A percentile compares a stretch with the other conserved stretches of the same genome.
phyloP scores from a whole-genome alignment of 192 early-diverging fungal genomes.

The Ambispora gerdemannii region DNA sequence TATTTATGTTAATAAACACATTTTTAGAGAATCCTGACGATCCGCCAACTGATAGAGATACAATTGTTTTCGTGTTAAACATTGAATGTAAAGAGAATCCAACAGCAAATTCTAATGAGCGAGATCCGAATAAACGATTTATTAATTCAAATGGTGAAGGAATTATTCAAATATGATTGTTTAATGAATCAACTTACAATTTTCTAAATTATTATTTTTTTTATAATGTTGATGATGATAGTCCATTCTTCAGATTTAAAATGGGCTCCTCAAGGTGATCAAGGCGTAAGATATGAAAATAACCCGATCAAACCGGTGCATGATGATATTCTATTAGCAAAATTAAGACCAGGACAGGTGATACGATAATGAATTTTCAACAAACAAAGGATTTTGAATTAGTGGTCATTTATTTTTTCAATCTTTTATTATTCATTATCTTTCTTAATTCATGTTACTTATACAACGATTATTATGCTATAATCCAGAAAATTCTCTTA shows the following conservation, averaged over 20 bases:
- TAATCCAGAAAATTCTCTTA: conserved; percentile 64
- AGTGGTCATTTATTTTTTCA: neutral
- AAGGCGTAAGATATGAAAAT: conserved; percentile 65
- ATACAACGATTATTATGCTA: too few species aligned
- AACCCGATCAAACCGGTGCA: conserved; percentile 74
- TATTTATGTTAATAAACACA: neutral
- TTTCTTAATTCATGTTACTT: neutral
- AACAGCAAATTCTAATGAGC: conserved; percentile 56
- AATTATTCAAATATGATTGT: neutral
- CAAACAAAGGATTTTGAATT: neutral
- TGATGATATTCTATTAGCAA: conserved; percentile 90
- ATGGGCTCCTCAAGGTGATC: conserved; percentile 93
- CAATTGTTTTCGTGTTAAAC: conserved; percentile 84
- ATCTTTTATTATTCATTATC: neutral
- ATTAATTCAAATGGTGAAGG: conserved; percentile 62
- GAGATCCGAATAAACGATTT: conserved; percentile 72
- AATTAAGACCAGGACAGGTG: conserved; percentile 87
- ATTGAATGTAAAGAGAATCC: conserved; percentile 69
- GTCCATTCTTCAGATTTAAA: conserved; percentile 72
- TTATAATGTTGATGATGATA: conserved; percentile 14
- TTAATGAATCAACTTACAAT: too few species aligned
- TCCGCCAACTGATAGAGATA: conserved; percentile 86
- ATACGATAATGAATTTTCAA: too few species aligned
- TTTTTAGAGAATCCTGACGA: conserved; percentile 50
- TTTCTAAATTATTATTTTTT: neutral